Evolutionary conservation across 257 asterid genomes (phyloP).

Genomic region (Przewalskia tangutica): DNA sequence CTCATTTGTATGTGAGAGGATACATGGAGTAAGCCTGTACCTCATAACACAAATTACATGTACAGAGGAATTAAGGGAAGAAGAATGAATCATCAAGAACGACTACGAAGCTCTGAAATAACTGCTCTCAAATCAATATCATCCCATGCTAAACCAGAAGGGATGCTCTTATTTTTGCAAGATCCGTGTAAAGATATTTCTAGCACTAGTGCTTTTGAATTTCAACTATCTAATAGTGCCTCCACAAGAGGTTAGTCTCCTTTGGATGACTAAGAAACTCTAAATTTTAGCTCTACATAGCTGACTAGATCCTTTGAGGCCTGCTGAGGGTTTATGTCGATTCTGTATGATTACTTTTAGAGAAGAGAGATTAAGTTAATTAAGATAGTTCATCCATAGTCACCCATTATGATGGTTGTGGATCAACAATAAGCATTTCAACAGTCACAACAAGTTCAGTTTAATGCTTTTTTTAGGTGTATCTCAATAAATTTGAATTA

Average conservation of each 20-base stretch:
- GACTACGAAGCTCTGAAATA: too few relatives aligned
- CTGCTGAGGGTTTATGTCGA: not conserved
- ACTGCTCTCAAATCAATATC: too few relatives aligned
- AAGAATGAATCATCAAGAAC: not conserved
- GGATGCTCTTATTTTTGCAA: not conserved
- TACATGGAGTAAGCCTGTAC: not conserved
- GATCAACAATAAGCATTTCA: too few relatives aligned
- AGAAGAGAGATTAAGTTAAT: not conserved
- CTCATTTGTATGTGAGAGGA: not conserved
- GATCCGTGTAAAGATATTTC: not conserved
- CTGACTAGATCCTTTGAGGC: not conserved
- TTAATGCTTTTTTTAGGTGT: too few relatives aligned
- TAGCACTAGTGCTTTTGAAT: not conserved
- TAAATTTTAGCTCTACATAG: too few relatives aligned
- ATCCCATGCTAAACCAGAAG: not conserved
- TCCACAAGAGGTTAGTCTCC: too few relatives aligned
- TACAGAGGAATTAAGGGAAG: not conserved
- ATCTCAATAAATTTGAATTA: too few relatives aligned
- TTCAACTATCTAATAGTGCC: not conserved
- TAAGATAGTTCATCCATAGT: not conserved
- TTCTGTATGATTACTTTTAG: not conserved
- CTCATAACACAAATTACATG: not conserved
- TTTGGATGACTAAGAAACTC: too few relatives aligned
- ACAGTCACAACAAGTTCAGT: too few relatives aligned
- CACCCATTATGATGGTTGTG: too few relatives aligned